Conservation (phyloP, 2,329 filamentous ascomycete genomes). For the Fusarium kyushuense region DNA sequence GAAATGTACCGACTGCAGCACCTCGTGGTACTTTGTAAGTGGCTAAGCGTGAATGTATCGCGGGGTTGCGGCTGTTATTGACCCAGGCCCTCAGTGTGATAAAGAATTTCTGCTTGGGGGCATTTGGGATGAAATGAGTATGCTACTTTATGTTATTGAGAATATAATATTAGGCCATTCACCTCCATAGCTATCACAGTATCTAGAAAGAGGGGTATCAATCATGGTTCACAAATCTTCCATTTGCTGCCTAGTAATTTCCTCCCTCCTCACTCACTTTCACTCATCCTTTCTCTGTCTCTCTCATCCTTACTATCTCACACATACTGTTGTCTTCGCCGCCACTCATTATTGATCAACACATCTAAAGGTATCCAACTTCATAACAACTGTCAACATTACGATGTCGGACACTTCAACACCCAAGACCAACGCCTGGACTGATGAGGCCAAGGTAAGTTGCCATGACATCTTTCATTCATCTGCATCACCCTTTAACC, state of each 20-base stretch:
- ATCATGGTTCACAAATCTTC: neutral
- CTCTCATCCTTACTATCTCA: neutral
- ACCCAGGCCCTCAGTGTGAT: no score
- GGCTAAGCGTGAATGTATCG: no score
- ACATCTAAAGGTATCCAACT: no score
- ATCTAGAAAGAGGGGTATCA: neutral
- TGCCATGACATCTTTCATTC: neutral
- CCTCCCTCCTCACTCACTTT: neutral
- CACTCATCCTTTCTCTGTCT: neutral
- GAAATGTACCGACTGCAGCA: no score
- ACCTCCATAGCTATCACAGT: neutral
- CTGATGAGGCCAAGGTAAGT: slow-evolving; percentile 55
- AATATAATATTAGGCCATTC: no score
- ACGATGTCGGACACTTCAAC: slow-evolving; percentile 44
- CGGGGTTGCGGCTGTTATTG: no score
- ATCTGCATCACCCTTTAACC: rapidly evolving
- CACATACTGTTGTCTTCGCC: neutral
- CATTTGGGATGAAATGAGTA: no score
- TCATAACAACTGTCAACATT: slow-evolving; percentile 2
- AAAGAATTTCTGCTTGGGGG: no score
- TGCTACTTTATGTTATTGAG: no score
- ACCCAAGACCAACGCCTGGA: slow-evolving; percentile 52
- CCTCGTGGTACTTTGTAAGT: no score
- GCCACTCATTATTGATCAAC: neutral
- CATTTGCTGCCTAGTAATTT: neutral